Conservation (phyloP, 2,329 filamentous ascomycete species). For the Fusarium phyllophilum region DNA sequence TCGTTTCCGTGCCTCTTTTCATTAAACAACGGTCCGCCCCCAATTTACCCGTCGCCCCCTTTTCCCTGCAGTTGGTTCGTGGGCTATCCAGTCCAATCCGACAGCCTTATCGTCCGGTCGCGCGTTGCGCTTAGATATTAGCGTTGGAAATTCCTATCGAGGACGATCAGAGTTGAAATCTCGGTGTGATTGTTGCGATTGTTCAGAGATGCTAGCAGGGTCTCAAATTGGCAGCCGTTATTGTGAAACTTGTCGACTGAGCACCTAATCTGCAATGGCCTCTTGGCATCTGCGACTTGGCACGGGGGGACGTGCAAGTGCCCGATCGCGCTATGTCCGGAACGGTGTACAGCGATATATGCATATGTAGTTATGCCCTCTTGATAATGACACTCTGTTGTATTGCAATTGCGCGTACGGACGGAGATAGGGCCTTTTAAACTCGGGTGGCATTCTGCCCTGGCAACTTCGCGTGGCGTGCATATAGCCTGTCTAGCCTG, state of each 20-base stretch:
- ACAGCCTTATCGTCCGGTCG: not conserved
- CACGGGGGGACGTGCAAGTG: conserved; percentile 7
- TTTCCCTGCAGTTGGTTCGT: not conserved
- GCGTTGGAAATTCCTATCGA: not conserved
- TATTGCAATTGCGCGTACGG: not conserved
- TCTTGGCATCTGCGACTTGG: conserved; percentile 21
- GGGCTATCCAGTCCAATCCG: not conserved
- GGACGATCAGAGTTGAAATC: not conserved
- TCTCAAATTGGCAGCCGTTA: conserved; percentile 19
- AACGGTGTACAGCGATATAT: not conserved
- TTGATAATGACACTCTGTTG: conserved; percentile 11
- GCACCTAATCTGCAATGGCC: conserved; percentile 18
- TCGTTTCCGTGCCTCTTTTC: conserved; percentile 13
- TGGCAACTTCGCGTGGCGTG: conserved; percentile 19
- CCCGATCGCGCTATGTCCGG: not conserved
- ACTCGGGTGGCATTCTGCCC: conserved; percentile 16
- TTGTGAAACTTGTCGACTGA: conserved; percentile 23
- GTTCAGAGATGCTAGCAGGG: conserved; percentile 1
- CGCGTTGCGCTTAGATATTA: not conserved
- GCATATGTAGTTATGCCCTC: conserved; percentile 1
- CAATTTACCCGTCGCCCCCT: conserved; percentile 26
- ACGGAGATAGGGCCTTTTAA: not conserved
- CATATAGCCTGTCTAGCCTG: not conserved
- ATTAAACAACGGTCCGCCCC: conserved; percentile 27
- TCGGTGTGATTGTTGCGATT: conserved; percentile 16